Evolutionary conservation across 228 moss, liverwort and hornwort species (phyloP), one percentile per base, ranked within the genome.

Genomic region (Sphagnum magellanicum): DNA sequence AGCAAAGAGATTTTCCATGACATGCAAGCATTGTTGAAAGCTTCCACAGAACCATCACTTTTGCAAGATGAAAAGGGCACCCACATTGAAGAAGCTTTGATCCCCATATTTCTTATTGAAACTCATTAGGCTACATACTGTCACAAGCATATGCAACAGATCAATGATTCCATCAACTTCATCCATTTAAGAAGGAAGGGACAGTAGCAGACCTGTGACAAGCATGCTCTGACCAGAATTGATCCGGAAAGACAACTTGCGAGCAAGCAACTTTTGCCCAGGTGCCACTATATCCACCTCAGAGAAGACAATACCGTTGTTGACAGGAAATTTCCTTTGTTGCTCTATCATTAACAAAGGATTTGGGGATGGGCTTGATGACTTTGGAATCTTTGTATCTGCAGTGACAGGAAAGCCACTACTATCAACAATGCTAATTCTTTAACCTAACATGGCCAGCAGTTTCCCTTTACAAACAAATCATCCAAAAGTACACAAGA

Each of bases 221-320:
- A 98, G 78, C 75, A 98, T 68, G 80, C 93, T 93, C 80, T 89
- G 81, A 68, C 93, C 91, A 71, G 81, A 74, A 70, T 76, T 76
- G 61, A 98, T 82, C 61, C 77, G 83, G 79, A 91, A 91, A 75
- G 78, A 85, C 79, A 98, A 79, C 74, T 90, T 93, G 51, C 90
- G 83, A 58, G 93, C 97, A 66, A 98, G 81, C 72, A 93, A 65
- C 66, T 90, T 98, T 72, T 91, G 93, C 64, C 82, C 79, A 70
- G 97, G 97, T 14, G 97, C 93, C 64, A 98, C 90, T 61, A 98
- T 81, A 77, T 98, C 86, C 75, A 93, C 97, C 63, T 86, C 84
- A 53, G 86, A 79, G 68, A 98, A 98, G 6, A 83, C 78, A 51
- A 98, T 71, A 70, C 89, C 88, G 68, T 72, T 68, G 64, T 83